These are phyloP conservation scores for Periconia digitata DNA, from an alignment of 2,329 filamentous ascomycete genomes.

Conservation along the genomic window DNA sequence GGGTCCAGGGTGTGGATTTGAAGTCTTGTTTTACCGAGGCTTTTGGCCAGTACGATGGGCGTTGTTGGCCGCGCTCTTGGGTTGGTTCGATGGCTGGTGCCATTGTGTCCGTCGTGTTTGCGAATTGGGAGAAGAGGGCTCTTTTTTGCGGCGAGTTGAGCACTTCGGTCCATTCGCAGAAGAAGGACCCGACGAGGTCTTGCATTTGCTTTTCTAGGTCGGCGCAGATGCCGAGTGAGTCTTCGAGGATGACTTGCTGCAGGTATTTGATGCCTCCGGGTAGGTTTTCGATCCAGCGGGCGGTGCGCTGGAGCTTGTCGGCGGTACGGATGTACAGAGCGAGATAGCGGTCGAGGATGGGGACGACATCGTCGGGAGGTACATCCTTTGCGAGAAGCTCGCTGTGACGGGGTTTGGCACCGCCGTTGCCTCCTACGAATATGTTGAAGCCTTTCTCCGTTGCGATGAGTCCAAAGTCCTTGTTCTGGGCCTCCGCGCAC, in stretches of 20 bases:
- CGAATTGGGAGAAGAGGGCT: constrained; percentile 77
- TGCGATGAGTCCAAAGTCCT: constrained; percentile 90
- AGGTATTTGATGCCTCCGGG: constrained; percentile 85
- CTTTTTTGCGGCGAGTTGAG: constrained; percentile 68
- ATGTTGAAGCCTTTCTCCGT: constrained; percentile 94
- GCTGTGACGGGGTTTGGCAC: constrained; percentile 78
- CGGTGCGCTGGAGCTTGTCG: constrained; percentile 86
- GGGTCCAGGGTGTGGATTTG: constrained; percentile 66
- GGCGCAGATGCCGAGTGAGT: constrained; percentile 82
- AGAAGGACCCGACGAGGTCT: constrained; percentile 78
- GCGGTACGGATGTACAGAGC: constrained; percentile 94
- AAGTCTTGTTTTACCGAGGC: constrained; percentile 72
- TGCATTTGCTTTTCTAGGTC: constrained; percentile 87
- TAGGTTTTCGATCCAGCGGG: constrained; percentile 81
- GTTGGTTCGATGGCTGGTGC: constrained; percentile 70
- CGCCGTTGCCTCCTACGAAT: constrained; percentile 87
- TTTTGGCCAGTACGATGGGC: constrained; percentile 77
- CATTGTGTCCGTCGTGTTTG: constrained; percentile 72
- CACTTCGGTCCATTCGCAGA: constrained; percentile 90
- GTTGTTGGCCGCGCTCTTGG: constrained; percentile 69
- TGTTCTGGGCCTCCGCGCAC: constrained; percentile 89
- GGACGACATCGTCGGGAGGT: constrained; percentile 76
- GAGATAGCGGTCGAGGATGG: constrained; percentile 84
- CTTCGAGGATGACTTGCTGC: constrained; percentile 77
- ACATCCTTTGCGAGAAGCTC: constrained; percentile 87